Evolutionary conservation across 129 eudicot genomes (phyloP).

Genomic region (Mikania micrantha): DNA sequence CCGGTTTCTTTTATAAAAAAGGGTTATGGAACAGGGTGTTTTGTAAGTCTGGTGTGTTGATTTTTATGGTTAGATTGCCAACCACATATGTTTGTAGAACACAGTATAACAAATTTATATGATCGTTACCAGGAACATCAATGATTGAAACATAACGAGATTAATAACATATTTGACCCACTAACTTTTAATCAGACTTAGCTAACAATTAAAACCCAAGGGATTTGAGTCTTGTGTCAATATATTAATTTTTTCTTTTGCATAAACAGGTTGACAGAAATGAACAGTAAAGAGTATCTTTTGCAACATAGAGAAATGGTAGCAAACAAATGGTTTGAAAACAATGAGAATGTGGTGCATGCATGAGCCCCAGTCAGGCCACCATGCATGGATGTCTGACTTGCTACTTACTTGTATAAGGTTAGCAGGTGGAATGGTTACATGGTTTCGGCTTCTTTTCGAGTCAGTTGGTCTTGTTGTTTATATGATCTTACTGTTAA

Average conservation of each 20-base stretch:
- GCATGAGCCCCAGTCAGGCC: constrained; percentile 15
- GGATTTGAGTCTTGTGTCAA: not conserved
- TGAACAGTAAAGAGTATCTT: constrained; percentile 77
- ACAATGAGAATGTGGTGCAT: constrained; percentile 21
- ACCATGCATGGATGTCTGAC: not conserved
- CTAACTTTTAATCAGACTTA: no score
- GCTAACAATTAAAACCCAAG: not conserved
- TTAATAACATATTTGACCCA: no score
- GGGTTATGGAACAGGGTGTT: no score
- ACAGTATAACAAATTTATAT: no score
- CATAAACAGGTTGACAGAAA: constrained; percentile 55
- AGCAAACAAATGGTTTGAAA: constrained; percentile 24
- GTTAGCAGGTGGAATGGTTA: not conserved
- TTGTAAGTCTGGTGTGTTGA: no score
- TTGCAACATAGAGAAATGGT: constrained; percentile 56
- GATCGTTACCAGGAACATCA: no score
- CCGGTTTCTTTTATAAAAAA: no score
- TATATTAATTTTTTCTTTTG: not conserved
- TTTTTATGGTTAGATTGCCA: no score
- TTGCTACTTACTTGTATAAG: not conserved
- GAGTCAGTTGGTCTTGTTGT: not conserved
- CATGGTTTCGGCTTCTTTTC: not conserved
- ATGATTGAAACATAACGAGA: no score
- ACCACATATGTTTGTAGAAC: no score
- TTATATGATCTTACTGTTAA: not conserved